Evolutionary conservation across 192 early-diverging fungal species (phyloP).

Genomic region (Dissophora globulifera): DNA sequence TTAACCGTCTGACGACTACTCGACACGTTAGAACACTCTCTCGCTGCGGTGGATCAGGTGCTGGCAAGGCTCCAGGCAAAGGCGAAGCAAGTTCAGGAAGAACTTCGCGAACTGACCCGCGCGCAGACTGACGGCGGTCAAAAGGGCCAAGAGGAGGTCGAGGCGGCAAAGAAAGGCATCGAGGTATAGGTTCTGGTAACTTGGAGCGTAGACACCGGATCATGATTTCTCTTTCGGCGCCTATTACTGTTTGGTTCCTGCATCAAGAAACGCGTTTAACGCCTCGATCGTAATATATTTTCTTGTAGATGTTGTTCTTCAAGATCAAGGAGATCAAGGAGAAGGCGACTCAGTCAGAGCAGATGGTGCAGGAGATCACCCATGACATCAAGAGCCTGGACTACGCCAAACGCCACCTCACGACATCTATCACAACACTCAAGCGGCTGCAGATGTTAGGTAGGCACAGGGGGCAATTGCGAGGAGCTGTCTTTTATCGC

Average conservation of each 20-base stretch:
- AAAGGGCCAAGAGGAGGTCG: conserved; percentile 71
- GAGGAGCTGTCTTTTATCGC: no score
- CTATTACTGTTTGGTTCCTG: no score
- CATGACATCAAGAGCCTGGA: conserved; percentile 95
- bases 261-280: no score
- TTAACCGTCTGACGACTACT: no score
- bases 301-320: conserved; percentile 73
- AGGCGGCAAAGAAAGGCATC: conserved; percentile 79
- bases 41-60: conserved; percentile 73
- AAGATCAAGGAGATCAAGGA: conserved; percentile 86
- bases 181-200: conserved; percentile 62
- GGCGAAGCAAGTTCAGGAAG: conserved; percentile 67
- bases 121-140: conserved; percentile 72
- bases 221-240: no score
- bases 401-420: conserved; percentile 92
- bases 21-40: conserved; percentile 70
- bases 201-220: not conserved
- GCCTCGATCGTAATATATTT: no score
- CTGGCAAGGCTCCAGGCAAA: conserved; percentile 68
- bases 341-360: conserved; percentile 86
- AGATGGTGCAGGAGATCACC: conserved; percentile 94
- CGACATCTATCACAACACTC: conserved; percentile 80
- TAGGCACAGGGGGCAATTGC: no score
- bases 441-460: conserved; percentile 91
- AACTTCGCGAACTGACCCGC: conserved; percentile 78